Evolutionary conservation across 2,329 filamentous ascomycete genomes (phyloP).

Genomic region (Emericellopsis atlantica): DNA sequence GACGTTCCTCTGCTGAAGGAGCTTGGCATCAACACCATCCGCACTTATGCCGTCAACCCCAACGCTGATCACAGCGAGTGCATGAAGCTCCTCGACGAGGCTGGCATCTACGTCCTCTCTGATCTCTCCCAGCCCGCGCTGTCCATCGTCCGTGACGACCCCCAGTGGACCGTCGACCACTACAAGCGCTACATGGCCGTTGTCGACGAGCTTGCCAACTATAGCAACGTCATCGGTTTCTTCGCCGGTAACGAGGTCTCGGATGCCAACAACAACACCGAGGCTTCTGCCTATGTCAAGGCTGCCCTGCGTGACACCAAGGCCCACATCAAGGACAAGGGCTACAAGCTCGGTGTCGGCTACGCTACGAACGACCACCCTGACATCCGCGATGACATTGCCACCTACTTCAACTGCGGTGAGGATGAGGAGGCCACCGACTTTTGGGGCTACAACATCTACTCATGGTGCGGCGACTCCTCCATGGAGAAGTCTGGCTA

Average conservation of each 20-base stretch:
- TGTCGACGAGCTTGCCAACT: conserved; percentile 67
- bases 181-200: conserved; percentile 75
- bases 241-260: conserved; percentile 98
- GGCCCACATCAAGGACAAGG: conserved; percentile 74
- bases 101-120: conserved; percentile 89
- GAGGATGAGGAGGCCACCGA: conserved; percentile 56
- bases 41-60: conserved; percentile 87
- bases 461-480: conserved; percentile 94
- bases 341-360: conserved; percentile 78
- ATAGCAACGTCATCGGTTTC: conserved; percentile 90
- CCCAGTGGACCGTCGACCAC: conserved; percentile 67
- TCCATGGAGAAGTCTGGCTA: conserved; percentile 68
- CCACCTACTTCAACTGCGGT: conserved; percentile 92
- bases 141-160: conserved; percentile 76
- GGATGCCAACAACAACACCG: conserved; percentile 79
- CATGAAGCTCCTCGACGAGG: conserved; percentile 70
- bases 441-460: conserved; percentile 99
- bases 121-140: conserved; percentile 71
- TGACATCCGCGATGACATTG: conserved; percentile 67
- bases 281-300: conserved; percentile 89
- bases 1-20: conserved; percentile 72
- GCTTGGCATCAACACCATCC: conserved; percentile 83
- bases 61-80: conserved; percentile 65
- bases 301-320: conserved; percentile 95
- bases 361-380: conserved; percentile 94